Conservation (phyloP, 2,329 filamentous ascomycete species). For the Botryosphaeria dothidea region DNA sequence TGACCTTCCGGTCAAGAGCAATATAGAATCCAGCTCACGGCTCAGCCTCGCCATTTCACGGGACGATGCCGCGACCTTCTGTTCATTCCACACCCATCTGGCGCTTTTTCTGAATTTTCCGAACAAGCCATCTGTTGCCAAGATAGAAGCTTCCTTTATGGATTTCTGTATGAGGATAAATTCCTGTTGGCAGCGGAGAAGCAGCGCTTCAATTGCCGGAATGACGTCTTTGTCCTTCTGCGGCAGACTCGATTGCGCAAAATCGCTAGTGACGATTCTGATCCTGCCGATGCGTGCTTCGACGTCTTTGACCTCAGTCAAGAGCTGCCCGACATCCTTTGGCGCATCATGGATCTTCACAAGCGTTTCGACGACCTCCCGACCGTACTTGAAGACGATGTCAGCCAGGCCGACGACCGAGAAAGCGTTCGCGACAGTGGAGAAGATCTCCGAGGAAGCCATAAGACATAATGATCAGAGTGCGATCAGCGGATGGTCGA, state of each 20-base stretch:
- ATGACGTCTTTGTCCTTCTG: neutral
- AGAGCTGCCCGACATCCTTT: neutral
- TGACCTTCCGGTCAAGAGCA: neutral
- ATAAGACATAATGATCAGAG: neutral
- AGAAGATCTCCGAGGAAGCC: neutral
- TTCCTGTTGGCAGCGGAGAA: neutral
- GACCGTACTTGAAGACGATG: conserved; percentile 4
- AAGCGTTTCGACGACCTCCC: neutral
- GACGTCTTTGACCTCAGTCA: neutral
- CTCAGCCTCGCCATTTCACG: neutral
- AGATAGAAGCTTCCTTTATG: neutral
- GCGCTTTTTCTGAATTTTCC: neutral
- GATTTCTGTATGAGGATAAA: neutral
- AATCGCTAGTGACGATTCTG: neutral
- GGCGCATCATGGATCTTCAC: neutral
- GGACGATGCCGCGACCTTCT: neutral
- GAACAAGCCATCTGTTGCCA: neutral
- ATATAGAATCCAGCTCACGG: neutral
- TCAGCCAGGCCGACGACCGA: conserved; percentile 5
- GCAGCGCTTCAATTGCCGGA: neutral
- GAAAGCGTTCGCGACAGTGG: neutral
- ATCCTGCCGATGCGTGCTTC: neutral
- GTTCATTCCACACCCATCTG: conserved; percentile 2
- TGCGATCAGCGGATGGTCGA: no score
- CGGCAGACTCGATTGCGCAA: neutral